Conservation (phyloP, 306 rosid species). For the Prunus fruticosa region DNA sequence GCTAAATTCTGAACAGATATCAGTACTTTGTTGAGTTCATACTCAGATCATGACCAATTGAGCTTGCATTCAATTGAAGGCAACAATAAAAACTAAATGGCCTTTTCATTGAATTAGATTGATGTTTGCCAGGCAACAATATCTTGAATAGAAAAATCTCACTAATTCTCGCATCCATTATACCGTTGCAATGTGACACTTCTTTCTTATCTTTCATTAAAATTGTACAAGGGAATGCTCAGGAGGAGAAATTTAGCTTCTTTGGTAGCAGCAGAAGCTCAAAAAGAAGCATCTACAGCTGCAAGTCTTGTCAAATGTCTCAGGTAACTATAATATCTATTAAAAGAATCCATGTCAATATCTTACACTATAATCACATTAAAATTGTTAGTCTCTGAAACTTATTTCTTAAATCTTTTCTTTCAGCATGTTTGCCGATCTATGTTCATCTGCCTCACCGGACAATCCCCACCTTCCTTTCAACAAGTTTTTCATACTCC, state of each 20-base stretch:
- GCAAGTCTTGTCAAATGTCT: slow-evolving; percentile 67
- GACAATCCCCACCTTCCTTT: slow-evolving; percentile 69
- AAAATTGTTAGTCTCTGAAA: neutral
- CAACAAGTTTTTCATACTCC: slow-evolving; percentile 69
- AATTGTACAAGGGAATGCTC: slow-evolving; percentile 66
- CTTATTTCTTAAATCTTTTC: neutral
- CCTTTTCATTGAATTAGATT: neutral
- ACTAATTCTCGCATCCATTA: neutral
- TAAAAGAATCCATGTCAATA: neutral
- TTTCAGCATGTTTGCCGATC: slow-evolving; percentile 62
- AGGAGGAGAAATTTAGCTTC: slow-evolving; percentile 82
- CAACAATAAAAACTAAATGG: neutral
- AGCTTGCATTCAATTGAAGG: neutral
- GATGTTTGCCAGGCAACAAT: neutral
- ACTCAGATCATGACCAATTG: too few species aligned
- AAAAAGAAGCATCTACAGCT: slow-evolving; percentile 77
- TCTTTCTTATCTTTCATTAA: slow-evolving; percentile 19
- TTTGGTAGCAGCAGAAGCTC: slow-evolving; percentile 76
- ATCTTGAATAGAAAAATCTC: neutral
- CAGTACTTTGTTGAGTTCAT: too few species aligned
- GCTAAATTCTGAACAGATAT: too few species aligned
- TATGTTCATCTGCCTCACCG: slow-evolving; percentile 65
- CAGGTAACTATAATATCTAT: slow-evolving; percentile 38
- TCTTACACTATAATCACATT: neutral
- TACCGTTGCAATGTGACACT: neutral